Evolutionary conservation across 148 eudicot species (phyloP).

Genomic region (Polygonum aviculare): DNA sequence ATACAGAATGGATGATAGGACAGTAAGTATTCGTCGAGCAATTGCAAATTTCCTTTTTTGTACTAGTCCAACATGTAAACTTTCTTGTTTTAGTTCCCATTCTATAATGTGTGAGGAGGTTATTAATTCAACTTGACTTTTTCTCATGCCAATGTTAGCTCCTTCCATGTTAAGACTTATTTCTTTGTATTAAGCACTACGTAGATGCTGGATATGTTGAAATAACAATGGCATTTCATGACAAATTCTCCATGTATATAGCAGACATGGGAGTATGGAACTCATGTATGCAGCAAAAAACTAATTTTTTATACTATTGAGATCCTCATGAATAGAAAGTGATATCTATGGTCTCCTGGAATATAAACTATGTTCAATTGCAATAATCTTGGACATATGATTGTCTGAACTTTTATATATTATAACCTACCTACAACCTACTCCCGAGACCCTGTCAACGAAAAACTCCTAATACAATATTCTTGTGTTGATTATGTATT

Average conservation of each 20-base stretch:
- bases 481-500: background rate
- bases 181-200: background rate
- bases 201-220: background rate
- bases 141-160: background rate
- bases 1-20: slow-evolving; percentile 29
- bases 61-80: background rate
- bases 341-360: background rate
- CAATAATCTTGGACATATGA: background rate
- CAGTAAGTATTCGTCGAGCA: slow-evolving; percentile 23
- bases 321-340: background rate
- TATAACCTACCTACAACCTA: no score
- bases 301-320: background rate
- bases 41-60: background rate
- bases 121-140: background rate
- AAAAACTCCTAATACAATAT: background rate
- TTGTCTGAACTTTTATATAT: background rate
- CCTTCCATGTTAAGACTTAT: background rate
- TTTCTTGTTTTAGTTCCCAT: background rate
- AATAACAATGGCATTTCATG: no score
- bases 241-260: background rate
- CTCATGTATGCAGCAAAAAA: background rate
- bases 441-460: background rate
- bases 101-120: background rate
- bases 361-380: background rate
- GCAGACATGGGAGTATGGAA: slow-evolving; percentile 4